These are phyloP conservation scores for Aureobasidium sp. DNA, from an alignment of 2,329 filamentous ascomycete genomes.

Conservation along the genomic window DNA sequence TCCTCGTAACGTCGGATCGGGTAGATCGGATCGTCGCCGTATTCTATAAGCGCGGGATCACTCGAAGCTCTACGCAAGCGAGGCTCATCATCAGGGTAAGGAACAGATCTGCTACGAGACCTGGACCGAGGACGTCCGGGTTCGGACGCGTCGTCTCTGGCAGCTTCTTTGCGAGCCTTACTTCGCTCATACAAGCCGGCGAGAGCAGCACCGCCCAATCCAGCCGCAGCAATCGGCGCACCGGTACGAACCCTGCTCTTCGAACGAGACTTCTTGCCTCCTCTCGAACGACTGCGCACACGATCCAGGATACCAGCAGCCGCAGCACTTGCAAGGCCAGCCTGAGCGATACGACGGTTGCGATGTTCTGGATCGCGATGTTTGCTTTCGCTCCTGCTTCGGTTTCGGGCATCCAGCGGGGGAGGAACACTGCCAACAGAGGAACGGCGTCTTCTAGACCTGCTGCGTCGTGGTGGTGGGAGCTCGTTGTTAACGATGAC, in stretches of 20 bases:
- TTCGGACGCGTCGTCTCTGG: slow-evolving; percentile 36
- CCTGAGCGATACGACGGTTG: slow-evolving; percentile 54
- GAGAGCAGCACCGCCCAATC: slow-evolving; percentile 53
- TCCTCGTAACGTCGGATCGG: slow-evolving; percentile 41
- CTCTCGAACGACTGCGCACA: slow-evolving; percentile 52
- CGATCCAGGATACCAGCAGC: slow-evolving; percentile 55
- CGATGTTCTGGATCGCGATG: slow-evolving; percentile 44
- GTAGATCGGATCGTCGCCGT: slow-evolving; percentile 56
- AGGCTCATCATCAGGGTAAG: slow-evolving; percentile 33
- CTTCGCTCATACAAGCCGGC: slow-evolving; percentile 57
- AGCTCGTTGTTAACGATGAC: slow-evolving; percentile 40
- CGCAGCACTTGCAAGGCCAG: slow-evolving; percentile 55
- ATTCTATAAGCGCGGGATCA: slow-evolving; percentile 53
- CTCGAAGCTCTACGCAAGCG: slow-evolving; percentile 35
- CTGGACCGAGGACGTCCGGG: slow-evolving; percentile 25
- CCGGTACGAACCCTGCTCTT: slow-evolving; percentile 51
- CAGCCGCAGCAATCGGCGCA: slow-evolving; percentile 54
- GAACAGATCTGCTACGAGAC: slow-evolving; percentile 39
- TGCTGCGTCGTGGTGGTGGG: slow-evolving; percentile 34
- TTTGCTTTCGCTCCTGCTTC: slow-evolving; percentile 34
- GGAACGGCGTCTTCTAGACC: slow-evolving; percentile 38
- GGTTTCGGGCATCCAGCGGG: slow-evolving; percentile 20
- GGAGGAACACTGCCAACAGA: slow-evolving; percentile 29
- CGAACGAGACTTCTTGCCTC: slow-evolving; percentile 32
- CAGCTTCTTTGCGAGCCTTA: slow-evolving; percentile 52